Conservation (phyloP, 257 asterid species). For the Petrea volubilis region DNA sequence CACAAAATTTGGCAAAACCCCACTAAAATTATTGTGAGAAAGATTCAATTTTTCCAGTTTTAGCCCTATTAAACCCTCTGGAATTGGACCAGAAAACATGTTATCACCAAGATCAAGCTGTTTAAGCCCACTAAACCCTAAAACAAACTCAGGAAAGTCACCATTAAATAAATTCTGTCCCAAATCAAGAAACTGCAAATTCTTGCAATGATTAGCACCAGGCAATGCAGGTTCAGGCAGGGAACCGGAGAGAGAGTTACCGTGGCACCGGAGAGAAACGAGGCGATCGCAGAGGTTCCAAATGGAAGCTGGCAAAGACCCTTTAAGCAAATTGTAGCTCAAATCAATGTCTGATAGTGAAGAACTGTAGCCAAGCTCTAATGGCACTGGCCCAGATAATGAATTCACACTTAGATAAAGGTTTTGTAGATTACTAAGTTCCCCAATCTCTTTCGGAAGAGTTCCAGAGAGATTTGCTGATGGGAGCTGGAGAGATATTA, state of each 20-base stretch:
- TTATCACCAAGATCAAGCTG: conserved; percentile 81
- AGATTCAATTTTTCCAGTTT: conserved; percentile 79
- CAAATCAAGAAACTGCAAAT: conserved; percentile 71
- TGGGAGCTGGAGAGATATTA: conserved; percentile 76
- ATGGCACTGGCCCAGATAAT: conserved; percentile 69
- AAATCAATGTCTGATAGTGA: conserved; percentile 80
- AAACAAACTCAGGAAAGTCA: conserved; percentile 62
- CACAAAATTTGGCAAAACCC: conserved; percentile 75
- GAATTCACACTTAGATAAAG: conserved; percentile 74
- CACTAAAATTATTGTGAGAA: conserved; percentile 87
- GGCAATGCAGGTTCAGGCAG: conserved; percentile 88
- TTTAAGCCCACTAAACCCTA: conserved; percentile 55
- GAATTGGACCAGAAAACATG: conserved; percentile 63
- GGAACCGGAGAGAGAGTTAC: conserved; percentile 76
- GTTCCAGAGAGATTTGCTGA: conserved; percentile 91
- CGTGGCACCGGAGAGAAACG: conserved; percentile 68
- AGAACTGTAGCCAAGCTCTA: conserved; percentile 90
- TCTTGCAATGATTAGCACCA: conserved; percentile 59
- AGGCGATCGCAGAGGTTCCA: conserved; percentile 91
- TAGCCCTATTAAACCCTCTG: conserved; percentile 50
- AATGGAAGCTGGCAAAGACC: conserved; percentile 75
- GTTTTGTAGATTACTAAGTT: conserved; percentile 62
- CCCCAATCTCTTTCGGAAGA: conserved; percentile 81
- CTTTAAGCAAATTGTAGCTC: conserved; percentile 66
- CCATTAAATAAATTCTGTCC: conserved; percentile 77